Conservation (phyloP, 73 alveolate species). For the Paramecium biaurelia region DNA sequence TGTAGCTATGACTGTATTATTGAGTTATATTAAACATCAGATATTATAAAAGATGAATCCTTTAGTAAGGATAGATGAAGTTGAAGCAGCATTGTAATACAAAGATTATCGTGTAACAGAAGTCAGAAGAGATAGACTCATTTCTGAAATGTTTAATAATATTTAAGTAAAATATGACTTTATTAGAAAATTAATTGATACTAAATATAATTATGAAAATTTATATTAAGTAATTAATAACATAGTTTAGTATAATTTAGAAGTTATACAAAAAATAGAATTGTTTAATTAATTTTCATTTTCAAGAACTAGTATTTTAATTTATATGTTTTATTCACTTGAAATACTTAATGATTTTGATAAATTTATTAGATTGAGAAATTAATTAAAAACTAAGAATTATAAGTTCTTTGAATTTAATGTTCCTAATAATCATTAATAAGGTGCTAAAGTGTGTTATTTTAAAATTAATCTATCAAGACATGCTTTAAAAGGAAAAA, state of each 20-base stretch:
- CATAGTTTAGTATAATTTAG: not conserved
- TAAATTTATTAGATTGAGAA: constrained; percentile 17
- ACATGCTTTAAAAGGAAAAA: constrained; percentile 37
- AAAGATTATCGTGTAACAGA: constrained; percentile 39
- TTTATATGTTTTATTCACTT: not conserved
- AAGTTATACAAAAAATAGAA: not conserved
- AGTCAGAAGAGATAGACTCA: constrained; percentile 26
- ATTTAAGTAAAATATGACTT: not conserved
- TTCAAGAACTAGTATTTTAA: not conserved
- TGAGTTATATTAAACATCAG: not conserved
- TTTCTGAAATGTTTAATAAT: not conserved
- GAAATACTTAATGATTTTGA: not conserved
- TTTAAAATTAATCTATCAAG: not conserved
- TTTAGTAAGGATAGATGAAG: not conserved
- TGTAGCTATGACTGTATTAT: not conserved
- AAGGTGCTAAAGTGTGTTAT: not conserved
- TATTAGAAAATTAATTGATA: not conserved
- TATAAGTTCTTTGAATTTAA: not conserved
- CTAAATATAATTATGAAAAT: not conserved
- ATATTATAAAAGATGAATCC: not conserved
- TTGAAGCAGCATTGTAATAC: constrained; percentile 17
- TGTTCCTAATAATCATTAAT: not conserved
- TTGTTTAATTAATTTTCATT: not conserved
- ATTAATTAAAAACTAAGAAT: not conserved
- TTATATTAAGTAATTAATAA: not conserved